Conservation (phyloP, 2,329 filamentous ascomycete genomes). For the Phaeoacremonium minimum region DNA sequence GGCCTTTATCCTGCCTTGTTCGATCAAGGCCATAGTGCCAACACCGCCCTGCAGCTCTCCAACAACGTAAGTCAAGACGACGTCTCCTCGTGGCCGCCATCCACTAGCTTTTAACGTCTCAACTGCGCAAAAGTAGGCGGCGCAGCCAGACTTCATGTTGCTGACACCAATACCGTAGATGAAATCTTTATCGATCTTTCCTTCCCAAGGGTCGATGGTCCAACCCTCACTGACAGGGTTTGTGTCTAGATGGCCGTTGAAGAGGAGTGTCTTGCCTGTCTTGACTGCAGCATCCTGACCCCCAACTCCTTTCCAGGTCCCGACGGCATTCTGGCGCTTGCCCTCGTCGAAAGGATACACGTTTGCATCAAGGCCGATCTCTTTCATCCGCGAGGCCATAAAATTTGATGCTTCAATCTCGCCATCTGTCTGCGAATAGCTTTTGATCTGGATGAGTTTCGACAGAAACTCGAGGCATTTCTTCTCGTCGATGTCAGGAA, state of each 20-base stretch:
- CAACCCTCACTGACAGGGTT: conserved; percentile 22
- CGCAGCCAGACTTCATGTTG: conserved; percentile 23
- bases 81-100: conserved; percentile 15
- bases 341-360: conserved; percentile 15
- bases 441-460: conserved; percentile 19
- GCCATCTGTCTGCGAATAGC: conserved; percentile 20
- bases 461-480: conserved; percentile 16
- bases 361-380: conserved; percentile 16
- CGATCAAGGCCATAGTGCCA: conserved; percentile 17
- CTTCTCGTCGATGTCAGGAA: conserved; percentile 15
- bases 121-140: conserved; percentile 20
- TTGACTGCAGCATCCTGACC: neutral
- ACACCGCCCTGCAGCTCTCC: conserved; percentile 20
- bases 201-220: conserved; percentile 22
- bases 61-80: conserved; percentile 18
- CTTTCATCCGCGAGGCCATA: conserved; percentile 15
- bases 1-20: conserved; percentile 13
- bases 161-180: conserved; percentile 22
- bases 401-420: conserved; percentile 15
- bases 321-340: conserved; percentile 17
- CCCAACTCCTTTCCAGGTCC: conserved; percentile 12
- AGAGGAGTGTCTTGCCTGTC: conserved; percentile 13
- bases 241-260: conserved; percentile 22
- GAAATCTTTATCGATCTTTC: conserved; percentile 19
- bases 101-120: conserved; percentile 12